phyloP scores from a whole-genome alignment of 192 early-diverging fungal genomes.

The Funneliformis geosporum region DNA sequence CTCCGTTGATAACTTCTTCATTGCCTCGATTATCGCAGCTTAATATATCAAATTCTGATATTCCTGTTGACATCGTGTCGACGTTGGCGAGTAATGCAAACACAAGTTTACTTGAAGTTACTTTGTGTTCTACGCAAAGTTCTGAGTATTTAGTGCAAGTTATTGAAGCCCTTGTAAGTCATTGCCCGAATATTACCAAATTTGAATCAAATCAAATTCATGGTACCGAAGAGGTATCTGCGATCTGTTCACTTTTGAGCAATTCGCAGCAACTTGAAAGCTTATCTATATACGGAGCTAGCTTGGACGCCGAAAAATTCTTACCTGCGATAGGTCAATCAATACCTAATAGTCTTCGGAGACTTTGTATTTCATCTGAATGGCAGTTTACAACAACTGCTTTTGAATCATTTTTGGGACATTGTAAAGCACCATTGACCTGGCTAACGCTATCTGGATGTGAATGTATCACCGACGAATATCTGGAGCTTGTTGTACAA shows the following conservation, averaged over 20 bases:
- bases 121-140: conserved; percentile 16
- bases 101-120: background rate
- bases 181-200: conserved; percentile 18
- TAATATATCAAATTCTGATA: conserved; percentile 17
- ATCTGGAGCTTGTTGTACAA: background rate
- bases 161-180: background rate
- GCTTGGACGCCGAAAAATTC: conserved; percentile 3
- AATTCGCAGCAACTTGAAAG: conserved; percentile 15
- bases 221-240: conserved; percentile 9
- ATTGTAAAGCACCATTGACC: conserved; percentile 19
- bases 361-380: conserved; percentile 12
- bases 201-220: conserved; percentile 22
- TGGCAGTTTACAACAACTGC: conserved; percentile 2
- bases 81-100: background rate
- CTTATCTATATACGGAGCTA: conserved; percentile 5
- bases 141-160: conserved; percentile 5
- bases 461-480: conserved; percentile 16
- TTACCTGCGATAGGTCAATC: conserved; percentile 17
- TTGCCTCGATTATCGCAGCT: background rate
- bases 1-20: background rate
- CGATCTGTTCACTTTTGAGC: conserved; percentile 2
- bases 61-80: conserved; percentile 16
- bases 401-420: conserved; percentile 16
- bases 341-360: conserved; percentile 15
- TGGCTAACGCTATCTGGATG: conserved; percentile 4